phyloP scores from a whole-genome alignment of 192 early-diverging fungal genomes.

The Backusella parvicylindrica region DNA sequence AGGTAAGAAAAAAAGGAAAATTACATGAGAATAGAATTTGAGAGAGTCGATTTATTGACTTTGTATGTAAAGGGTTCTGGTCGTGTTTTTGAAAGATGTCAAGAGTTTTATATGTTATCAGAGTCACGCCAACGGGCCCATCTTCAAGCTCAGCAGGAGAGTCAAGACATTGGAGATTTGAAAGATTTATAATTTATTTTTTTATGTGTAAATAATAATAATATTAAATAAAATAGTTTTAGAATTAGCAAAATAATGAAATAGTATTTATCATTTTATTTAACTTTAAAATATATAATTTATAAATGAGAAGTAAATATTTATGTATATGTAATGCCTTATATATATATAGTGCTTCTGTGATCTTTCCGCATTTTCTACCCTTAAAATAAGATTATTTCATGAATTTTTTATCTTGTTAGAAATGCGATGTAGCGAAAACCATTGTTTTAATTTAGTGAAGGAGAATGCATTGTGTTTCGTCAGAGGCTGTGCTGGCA shows the following conservation, averaged over 20 bases:
- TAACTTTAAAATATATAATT: background rate
- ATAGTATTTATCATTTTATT: background rate
- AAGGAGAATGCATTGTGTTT: background rate
- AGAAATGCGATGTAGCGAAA: background rate
- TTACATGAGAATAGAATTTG: too few relatives aligned
- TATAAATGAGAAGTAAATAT: background rate
- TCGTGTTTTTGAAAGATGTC: conserved; percentile 26
- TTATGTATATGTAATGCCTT: background rate
- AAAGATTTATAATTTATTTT: conserved; percentile 24
- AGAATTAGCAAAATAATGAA: background rate
- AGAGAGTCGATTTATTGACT: too few relatives aligned
- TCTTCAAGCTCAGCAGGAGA: conserved; percentile 11
- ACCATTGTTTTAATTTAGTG: background rate
- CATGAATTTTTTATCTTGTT: background rate
- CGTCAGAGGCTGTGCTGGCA: background rate
- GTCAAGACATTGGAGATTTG: conserved; percentile 26
- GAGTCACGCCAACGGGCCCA: conserved; percentile 11
- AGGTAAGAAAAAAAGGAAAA: conserved; percentile 14
- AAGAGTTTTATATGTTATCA: conserved; percentile 27
- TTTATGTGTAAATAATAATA: background rate
- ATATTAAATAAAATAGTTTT: background rate
- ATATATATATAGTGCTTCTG: background rate
- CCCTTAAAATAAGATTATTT: background rate
- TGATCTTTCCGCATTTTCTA: background rate
- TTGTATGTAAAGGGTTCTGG: conserved; percentile 12